Evolutionary conservation across 495 filamentous ascomycete species (phyloP).

Genomic region (Terfezia claveryi): DNA sequence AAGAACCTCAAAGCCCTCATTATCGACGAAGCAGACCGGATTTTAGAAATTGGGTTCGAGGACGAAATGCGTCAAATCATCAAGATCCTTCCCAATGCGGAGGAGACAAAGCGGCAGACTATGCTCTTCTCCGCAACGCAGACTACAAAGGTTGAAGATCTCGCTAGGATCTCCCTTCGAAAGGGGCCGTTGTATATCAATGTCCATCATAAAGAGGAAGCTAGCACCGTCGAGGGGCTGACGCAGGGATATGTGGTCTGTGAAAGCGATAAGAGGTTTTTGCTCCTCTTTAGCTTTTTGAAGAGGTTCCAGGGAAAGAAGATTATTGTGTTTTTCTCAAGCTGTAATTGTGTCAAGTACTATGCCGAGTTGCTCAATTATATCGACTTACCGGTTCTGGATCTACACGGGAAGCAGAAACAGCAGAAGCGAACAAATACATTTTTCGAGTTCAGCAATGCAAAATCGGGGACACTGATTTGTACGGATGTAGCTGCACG

Average conservation of each 20-base stretch:
- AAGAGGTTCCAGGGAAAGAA: slow-evolving; percentile 75
- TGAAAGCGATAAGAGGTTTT: slow-evolving; percentile 79
- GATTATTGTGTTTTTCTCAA: slow-evolving; percentile 90
- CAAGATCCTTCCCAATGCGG: slow-evolving; percentile 76
- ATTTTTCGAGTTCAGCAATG: slow-evolving; percentile 97
- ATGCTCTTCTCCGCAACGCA: slow-evolving; percentile 96
- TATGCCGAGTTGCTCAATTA: slow-evolving; percentile 86
- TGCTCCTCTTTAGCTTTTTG: slow-evolving; percentile 86
- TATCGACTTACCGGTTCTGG: slow-evolving; percentile 83
- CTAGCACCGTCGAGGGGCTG: slow-evolving; percentile 71
- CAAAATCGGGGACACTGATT: slow-evolving; percentile 68
- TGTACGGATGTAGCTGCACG: slow-evolving; percentile 93
- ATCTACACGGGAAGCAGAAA: slow-evolving; percentile 83
- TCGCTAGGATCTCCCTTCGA: slow-evolving; percentile 78
- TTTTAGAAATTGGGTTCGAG: slow-evolving; percentile 92
- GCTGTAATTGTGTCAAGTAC: slow-evolving; percentile 85
- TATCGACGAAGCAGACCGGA: slow-evolving; percentile 84
- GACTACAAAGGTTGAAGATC: slow-evolving; percentile 93
- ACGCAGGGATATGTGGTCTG: slow-evolving; percentile 92
- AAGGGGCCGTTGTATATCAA: slow-evolving; percentile 92
- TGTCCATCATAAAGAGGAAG: slow-evolving; percentile 57
- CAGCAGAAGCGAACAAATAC: slow-evolving; percentile 93
- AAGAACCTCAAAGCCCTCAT: slow-evolving; percentile 78
- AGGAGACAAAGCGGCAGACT: slow-evolving; percentile 44
- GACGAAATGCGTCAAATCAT: slow-evolving; percentile 96